Evolutionary conservation across 192 early-diverging fungal genomes (phyloP), one percentile per base, ranked within the genome.

Genomic region (Funneliformis geosporum): DNA sequence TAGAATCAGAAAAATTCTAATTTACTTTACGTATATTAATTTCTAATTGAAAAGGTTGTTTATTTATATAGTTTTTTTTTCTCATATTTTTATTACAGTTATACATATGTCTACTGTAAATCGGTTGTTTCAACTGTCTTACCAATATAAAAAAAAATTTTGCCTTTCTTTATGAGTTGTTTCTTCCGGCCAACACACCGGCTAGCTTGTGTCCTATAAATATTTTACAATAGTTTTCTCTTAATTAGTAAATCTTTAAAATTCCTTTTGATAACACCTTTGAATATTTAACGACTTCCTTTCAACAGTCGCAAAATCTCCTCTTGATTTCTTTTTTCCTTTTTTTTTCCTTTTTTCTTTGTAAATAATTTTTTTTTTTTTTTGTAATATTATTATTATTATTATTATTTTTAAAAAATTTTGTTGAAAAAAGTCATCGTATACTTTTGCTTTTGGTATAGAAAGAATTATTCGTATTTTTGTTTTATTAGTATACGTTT

Each of bases 141-240:
- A 27, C 25, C 66, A 68, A 68, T n/a, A 68, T 68, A 68, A 6
- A 55, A 55, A 39, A 68, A 68, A 40, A 18, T 14, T 68, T 68
- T 68, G 42, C 12, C 66, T 38, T 68, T 68, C 18, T 55, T 68
- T 42, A 6, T 68, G 27, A 39, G 38, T 39, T 39, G 38, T 68
- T 68, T 68, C 33, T 38, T 68, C 27, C 27, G 38, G 66, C 66
- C 38, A 68, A 38, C 39, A 39, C 27, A 21, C 38, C 21, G 66
- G 66, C 66, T 42, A 68, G 66, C 66, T 38, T 38, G 66, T 68
- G 38, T 38, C 66, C 12, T 39, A 68, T 39, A 40, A n/a, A 67
- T 38, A 38, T 39, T 33, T 68, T 11, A 39, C 4, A 39, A 21
- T 39, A 18, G 9, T 42, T n/a, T 68, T 38, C 33, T 39, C 33